Conservation (phyloP, 2,329 filamentous ascomycete species). For the Cladosporium sp. region DNA sequence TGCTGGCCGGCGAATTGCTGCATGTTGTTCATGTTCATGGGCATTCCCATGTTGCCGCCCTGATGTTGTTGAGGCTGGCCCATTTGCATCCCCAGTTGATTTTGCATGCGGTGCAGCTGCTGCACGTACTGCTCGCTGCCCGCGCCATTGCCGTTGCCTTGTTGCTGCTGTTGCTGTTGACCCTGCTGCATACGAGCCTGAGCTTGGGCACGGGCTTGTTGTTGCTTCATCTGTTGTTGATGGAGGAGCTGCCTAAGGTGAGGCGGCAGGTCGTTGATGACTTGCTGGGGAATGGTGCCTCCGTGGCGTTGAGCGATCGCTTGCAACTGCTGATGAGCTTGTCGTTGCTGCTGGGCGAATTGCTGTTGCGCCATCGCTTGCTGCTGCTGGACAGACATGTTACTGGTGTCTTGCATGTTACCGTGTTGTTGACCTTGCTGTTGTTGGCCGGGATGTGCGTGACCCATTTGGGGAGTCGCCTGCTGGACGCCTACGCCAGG, state of each 20-base stretch:
- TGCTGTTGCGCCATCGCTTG: conserved; percentile 7
- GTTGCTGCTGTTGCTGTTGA: conserved; percentile 14
- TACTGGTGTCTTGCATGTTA: conserved; percentile 8
- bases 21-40: conserved; percentile 15
- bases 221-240: conserved; percentile 31
- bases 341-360: conserved; percentile 12
- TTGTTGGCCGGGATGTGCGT: conserved; percentile 21
- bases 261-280: conserved; percentile 1
- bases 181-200: conserved; percentile 13
- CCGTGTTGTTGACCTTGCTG: conserved; percentile 32
- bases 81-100: conserved; percentile 21
- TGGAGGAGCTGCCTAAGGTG: conserved; percentile 33
- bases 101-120: conserved; percentile 25
- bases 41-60: conserved; percentile 12
- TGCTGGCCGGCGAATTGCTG: conserved; percentile 18
- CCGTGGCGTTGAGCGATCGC: conserved; percentile 16
- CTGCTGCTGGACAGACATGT: conserved; percentile 15
- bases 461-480: conserved; percentile 19
- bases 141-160: conserved; percentile 18
- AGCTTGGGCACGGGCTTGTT: conserved; percentile 24
- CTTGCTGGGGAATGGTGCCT: conserved; percentile 17
- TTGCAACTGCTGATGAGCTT: conserved; percentile 11
- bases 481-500: conserved; percentile 11
- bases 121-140: conserved; percentile 18
- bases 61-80: conserved; percentile 9